These are phyloP conservation scores for Colletotrichum zoysiae DNA, from an alignment of 2,329 filamentous ascomycete species.

Conservation along the genomic window DNA sequence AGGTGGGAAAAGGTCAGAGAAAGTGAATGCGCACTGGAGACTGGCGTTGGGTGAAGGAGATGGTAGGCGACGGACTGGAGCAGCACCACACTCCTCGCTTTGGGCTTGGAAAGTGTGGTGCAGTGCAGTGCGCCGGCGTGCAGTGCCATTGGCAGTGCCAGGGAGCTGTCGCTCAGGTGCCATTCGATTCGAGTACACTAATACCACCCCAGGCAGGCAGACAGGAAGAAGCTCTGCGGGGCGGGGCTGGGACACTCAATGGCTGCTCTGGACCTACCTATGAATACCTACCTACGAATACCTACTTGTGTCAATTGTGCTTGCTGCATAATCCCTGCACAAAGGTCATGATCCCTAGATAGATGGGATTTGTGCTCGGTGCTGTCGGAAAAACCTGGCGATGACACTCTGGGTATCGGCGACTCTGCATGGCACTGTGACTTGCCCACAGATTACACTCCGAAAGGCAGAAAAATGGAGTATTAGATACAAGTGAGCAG, in stretches of 20 bases:
- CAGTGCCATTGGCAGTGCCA: slow-evolving; percentile 16
- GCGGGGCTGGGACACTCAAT: slow-evolving; percentile 33
- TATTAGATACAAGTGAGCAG: slow-evolving; percentile 11
- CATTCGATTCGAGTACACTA: slow-evolving; percentile 15
- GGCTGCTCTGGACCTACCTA: neutral
- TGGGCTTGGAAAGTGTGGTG: slow-evolving; percentile 34
- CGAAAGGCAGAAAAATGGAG: slow-evolving; percentile 20
- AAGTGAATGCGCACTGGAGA: slow-evolving; percentile 38
- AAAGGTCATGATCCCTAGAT: neutral
- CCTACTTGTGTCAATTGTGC: slow-evolving; percentile 8
- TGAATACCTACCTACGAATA: neutral
- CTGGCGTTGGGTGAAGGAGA: slow-evolving; percentile 39
- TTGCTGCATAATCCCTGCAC: slow-evolving; percentile 31
- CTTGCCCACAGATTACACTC: slow-evolving; percentile 18
- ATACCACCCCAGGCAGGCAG: neutral
- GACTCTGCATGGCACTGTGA: slow-evolving; percentile 22
- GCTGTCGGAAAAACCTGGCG: slow-evolving; percentile 31
- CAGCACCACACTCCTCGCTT: slow-evolving; percentile 36
- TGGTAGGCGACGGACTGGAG: slow-evolving; percentile 29
- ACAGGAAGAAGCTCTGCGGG: slow-evolving; percentile 30
- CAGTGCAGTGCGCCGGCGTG: slow-evolving; percentile 36
- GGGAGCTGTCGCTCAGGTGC: slow-evolving; percentile 8
- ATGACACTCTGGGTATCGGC: slow-evolving; percentile 14
- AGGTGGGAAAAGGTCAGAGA: slow-evolving; percentile 36
- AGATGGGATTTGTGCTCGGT: neutral